A percentile compares a stretch with the other conserved stretches of the same genome.
These are phyloP conservation scores for Aureobasidium zeae DNA, from an alignment of 2,329 filamentous ascomycete genomes.

Conservation along the genomic window DNA sequence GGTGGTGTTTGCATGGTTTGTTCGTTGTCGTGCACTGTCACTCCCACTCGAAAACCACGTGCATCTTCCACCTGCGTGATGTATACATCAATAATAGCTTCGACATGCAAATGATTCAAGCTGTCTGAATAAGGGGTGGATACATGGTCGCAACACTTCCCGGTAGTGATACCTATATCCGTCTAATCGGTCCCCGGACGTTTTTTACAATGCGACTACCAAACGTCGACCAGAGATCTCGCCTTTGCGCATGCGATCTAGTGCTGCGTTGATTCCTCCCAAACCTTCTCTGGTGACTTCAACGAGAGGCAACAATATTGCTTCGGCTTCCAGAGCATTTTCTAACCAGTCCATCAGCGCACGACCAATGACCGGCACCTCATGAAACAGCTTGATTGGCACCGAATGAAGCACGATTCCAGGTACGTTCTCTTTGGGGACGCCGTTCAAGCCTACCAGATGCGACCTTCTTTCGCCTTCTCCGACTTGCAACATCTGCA, in stretches of 20 bases:
- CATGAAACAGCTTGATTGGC: constrained; percentile 69
- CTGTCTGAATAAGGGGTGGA: too few species aligned
- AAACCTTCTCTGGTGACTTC: constrained; percentile 55
- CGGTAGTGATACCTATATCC: too few species aligned
- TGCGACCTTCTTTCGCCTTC: constrained; percentile 36
- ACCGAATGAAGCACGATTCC: constrained; percentile 53
- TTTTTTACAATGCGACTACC: constrained; percentile 48
- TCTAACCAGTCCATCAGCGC: constrained; percentile 59
- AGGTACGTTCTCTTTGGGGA: constrained; percentile 49
- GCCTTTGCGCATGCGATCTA: constrained; percentile 57
- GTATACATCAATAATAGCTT: too few species aligned
- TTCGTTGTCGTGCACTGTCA: too few species aligned
- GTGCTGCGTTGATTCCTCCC: constrained; percentile 55
- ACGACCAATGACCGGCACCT: constrained; percentile 54
- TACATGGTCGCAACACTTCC: too few species aligned
- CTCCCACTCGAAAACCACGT: too few species aligned
- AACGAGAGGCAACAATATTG: constrained; percentile 54
- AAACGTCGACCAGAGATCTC: constrained; percentile 60
- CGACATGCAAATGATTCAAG: too few species aligned
- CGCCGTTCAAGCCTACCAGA: constrained; percentile 56
- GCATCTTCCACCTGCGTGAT: too few species aligned
- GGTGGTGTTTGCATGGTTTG: too few species aligned
- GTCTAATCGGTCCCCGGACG: too few species aligned
- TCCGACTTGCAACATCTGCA: constrained; percentile 40
- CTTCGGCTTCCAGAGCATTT: constrained; percentile 46